A percentile compares a stretch with the other conserved stretches of the same genome.
Conservation (phyloP, 352 stramenopile species). For the Pythium periplocum region DNA sequence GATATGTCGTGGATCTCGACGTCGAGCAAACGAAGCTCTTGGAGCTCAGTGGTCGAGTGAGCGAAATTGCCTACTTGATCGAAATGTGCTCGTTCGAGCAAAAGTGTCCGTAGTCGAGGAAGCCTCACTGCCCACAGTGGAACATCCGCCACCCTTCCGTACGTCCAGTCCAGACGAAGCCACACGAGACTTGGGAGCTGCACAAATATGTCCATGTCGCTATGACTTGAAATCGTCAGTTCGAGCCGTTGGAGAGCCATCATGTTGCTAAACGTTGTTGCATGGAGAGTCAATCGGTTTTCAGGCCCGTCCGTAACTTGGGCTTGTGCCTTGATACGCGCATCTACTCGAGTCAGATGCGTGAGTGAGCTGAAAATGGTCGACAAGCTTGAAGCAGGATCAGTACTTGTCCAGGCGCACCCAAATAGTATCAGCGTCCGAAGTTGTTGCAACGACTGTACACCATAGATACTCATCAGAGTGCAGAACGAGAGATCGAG, state of each 20-base stretch:
- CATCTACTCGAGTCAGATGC: not conserved
- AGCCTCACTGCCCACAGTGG: not conserved
- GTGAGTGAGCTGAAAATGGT: not conserved
- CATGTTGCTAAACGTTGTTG: too few species aligned
- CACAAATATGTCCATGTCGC: too few species aligned
- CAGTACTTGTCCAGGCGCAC: too few species aligned
- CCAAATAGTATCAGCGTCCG: too few species aligned
- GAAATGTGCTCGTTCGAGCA: not conserved
- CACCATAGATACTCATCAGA: too few species aligned
- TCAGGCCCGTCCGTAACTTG: too few species aligned
- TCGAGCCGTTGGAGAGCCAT: too few species aligned
- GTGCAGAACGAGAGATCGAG: not conserved
- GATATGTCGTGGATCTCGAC: constrained; percentile 2
- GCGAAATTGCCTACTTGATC: not conserved
- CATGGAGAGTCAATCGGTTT: too few species aligned
- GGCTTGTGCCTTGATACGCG: too few species aligned
- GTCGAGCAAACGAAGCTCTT: constrained; percentile 4
- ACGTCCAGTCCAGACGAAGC: constrained; percentile 2
- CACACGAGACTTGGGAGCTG: constrained; percentile 1
- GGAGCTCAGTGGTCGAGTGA: not conserved
- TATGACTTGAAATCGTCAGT: too few species aligned
- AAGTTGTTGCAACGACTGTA: too few species aligned
- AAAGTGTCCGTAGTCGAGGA: not conserved
- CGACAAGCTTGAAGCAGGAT: too few species aligned
- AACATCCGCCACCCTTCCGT: not conserved